Conservation (phyloP, 108 stramenopile genomes). For the Stephanodiscus minutulus region DNA sequence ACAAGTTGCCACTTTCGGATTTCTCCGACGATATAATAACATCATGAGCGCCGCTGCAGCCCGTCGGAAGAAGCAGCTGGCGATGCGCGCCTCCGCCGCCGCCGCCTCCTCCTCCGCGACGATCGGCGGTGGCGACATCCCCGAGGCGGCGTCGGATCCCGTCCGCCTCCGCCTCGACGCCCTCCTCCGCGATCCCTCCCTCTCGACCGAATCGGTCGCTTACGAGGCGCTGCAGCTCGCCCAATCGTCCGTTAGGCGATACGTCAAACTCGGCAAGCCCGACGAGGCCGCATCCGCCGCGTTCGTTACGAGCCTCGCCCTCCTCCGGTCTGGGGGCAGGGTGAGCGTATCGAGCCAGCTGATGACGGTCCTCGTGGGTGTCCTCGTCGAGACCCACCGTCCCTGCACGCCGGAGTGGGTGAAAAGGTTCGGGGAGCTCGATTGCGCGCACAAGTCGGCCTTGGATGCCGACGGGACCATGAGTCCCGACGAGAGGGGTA, state of each 20-base stretch:
- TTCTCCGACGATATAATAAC: neutral
- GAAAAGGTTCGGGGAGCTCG: conserved; percentile 48
- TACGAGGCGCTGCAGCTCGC: conserved; percentile 89
- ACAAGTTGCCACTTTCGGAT: neutral
- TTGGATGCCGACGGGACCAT: conserved; percentile 52
- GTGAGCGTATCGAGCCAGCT: conserved; percentile 82
- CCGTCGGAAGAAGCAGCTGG: conserved; percentile 81
- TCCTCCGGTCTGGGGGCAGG: conserved; percentile 58
- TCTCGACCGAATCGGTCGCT: conserved; percentile 75
- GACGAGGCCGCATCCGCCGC: conserved; percentile 62
- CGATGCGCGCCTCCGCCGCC: conserved; percentile 54
- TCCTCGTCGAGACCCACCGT: conserved; percentile 76
- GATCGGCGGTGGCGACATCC: too few species aligned
- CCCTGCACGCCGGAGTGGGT: conserved; percentile 67
- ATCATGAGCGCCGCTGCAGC: conserved; percentile 86
- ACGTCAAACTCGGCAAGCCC: conserved; percentile 65
- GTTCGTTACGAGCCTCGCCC: conserved; percentile 44
- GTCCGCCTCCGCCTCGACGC: conserved; percentile 60
- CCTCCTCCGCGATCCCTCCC: conserved; percentile 54
- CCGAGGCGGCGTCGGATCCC: conserved; percentile 41
- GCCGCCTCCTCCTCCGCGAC: conserved; percentile 42
- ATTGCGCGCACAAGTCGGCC: conserved; percentile 62
- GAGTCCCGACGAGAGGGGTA: conserved; percentile 51
- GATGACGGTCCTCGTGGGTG: conserved; percentile 61
- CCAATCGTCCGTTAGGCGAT: conserved; percentile 76